Percentiles rank a stretch among this genome's conserved stretches.
These are phyloP conservation scores for Volvox reticuliferus DNA, from an alignment of 139 green algal species.

Conservation along the genomic window DNA sequence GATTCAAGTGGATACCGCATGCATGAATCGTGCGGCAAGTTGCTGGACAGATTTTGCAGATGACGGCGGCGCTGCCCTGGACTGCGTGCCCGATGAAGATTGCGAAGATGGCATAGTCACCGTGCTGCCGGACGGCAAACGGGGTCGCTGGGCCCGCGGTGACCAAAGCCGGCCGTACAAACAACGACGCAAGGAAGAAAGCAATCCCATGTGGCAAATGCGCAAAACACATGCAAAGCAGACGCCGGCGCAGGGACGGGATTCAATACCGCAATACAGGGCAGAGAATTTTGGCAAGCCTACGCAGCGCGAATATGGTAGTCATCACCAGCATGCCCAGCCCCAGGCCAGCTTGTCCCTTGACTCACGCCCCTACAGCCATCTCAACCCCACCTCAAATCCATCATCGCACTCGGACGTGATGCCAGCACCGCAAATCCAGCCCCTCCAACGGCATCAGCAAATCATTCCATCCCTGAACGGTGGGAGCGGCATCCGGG, in stretches of 20 bases:
- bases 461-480: not conserved
- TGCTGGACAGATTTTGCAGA: conserved; percentile 8
- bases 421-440: not conserved
- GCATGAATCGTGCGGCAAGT: not conserved
- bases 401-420: not conserved
- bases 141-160: not conserved
- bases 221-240: no score
- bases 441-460: not conserved
- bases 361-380: no score
- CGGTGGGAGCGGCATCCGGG: no score
- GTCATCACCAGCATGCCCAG: not conserved
- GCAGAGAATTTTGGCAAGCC: not conserved
- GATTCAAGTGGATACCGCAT: not conserved
- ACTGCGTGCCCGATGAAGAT: not conserved
- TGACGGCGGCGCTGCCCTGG: not conserved
- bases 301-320: not conserved
- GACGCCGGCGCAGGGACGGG: no score
- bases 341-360: no score
- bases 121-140: conserved; percentile 5
- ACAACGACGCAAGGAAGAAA: not conserved
- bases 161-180: not conserved
- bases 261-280: not conserved
- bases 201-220: no score
- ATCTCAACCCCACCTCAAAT: no score
- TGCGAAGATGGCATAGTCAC: conserved; percentile 2